These are phyloP conservation scores for Podospora appendiculata DNA, from an alignment of 495 filamentous ascomycete species.

Conservation along the genomic window DNA sequence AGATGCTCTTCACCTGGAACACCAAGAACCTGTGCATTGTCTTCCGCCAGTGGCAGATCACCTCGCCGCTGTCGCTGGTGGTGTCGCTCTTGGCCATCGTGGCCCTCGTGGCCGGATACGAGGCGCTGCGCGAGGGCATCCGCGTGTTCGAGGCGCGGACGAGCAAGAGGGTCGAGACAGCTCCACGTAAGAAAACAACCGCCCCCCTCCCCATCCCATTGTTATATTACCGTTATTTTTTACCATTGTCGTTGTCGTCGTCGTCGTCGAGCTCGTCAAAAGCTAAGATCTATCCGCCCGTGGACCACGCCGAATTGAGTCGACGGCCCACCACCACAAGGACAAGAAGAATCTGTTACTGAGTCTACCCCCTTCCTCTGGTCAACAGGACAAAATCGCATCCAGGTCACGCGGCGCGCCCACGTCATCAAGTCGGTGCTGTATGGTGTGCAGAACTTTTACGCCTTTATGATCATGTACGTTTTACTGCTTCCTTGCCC, in stretches of 20 bases:
- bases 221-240: not conserved
- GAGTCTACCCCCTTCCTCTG: constrained; percentile 41
- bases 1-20: constrained; percentile 98
- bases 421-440: constrained; percentile 71
- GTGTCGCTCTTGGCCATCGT: constrained; percentile 76
- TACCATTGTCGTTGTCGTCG: not conserved
- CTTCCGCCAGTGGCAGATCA: constrained; percentile 85
- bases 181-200: constrained; percentile 47
- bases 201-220: constrained; percentile 4
- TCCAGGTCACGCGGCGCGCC: constrained; percentile 50
- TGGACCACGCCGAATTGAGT: not conserved
- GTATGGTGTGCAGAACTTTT: constrained; percentile 94
- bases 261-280: not conserved
- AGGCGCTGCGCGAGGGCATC: constrained; percentile 69
- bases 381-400: constrained; percentile 44
- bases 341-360: constrained; percentile 46
- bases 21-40: constrained; percentile 89
- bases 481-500: constrained; percentile 25
- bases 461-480: constrained; percentile 99
- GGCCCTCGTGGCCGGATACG: constrained; percentile 80
- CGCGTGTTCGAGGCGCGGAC: constrained; percentile 66
- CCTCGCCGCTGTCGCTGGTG: constrained; percentile 60
- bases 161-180: constrained; percentile 40
- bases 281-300: not conserved
- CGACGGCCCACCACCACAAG: constrained; percentile 2